Base-by-base conservation (phyloP, 2,329 filamentous ascomycete species). In the Fusarium praegraminearum region DNA sequence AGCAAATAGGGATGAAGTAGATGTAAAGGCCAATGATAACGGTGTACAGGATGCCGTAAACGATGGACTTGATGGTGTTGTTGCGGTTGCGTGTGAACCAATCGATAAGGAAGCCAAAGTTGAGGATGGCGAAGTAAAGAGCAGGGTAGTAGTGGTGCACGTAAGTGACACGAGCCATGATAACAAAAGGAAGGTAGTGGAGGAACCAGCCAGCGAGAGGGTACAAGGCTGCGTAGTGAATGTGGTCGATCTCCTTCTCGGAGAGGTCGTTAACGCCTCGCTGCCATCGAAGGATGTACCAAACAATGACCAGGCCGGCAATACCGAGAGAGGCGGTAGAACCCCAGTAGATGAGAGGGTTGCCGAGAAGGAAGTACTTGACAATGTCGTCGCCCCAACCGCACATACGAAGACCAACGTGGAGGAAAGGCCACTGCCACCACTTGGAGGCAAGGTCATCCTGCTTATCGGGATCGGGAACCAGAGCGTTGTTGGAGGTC, bases 61-160 rank as follows among this genome's bases (percentile, higher is more conserved):
- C 80, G 15, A 81, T 85, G 79, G 87, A 89, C 79, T 93, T 90
- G 32, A 93, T 75, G 43, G 80, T 82, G 76, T 87, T 87, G 72
- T 85, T 86, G 70, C 93, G 83, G 75, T 87, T 90, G 70, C 90
- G 87, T 47, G 93, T 88, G 68, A 90, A 84, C 90, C 93, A 98
- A 80, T 98, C 94, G 57, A 92, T 82, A 72, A 94, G 87, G 86
- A 99, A 99, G 56, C 94, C 95, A 67, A 94, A 89, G 18, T 88
- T 89, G 46, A 99, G 84, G 71, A 99, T 97, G 75, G 96, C 94
- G 80, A 98, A 99, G 85, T 98, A 99, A 13, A 99, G 88, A 12
- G 96, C 96, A 13, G 96, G 96, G 81, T 98, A 99, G 85, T 99
- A 99, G 84, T 99, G 96, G 81, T 99, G 96, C 57, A 99, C 96